A percentile compares a stretch with the other conserved stretches of the same genome.
phyloP scores from a whole-genome alignment of 2,329 filamentous ascomycete genomes.

The Chlorencoelia australis region DNA sequence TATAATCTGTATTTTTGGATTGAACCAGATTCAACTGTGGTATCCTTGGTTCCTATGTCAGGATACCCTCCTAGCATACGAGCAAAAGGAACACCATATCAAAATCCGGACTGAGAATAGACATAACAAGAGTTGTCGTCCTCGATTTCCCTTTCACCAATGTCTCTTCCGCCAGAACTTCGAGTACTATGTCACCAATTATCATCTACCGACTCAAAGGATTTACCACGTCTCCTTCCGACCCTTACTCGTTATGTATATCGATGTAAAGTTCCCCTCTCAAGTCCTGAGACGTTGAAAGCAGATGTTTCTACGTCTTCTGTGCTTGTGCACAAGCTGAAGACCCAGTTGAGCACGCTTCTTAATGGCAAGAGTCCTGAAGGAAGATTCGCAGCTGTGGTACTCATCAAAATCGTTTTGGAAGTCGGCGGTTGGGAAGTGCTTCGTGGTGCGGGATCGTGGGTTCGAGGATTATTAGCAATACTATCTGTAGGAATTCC shows the following conservation, averaged over 20 bases:
- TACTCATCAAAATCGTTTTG: slow-evolving; percentile 69
- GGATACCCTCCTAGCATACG: too few relatives aligned
- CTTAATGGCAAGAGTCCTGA: slow-evolving; percentile 66
- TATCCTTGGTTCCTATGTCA: too few relatives aligned
- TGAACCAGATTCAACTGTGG: too few relatives aligned
- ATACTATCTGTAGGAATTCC: slow-evolving; percentile 52
- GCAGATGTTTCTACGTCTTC: slow-evolving; percentile 52
- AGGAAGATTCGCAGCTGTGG: slow-evolving; percentile 67
- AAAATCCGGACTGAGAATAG: too few relatives aligned
- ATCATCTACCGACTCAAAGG: slow-evolving; percentile 57
- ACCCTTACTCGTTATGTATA: slow-evolving; percentile 53
- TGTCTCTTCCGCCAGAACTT: slow-evolving; percentile 43
- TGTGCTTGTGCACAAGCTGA: slow-evolving; percentile 71
- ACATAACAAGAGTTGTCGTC: too few relatives aligned
- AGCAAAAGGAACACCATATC: too few relatives aligned
- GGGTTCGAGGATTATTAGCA: slow-evolving; percentile 66
- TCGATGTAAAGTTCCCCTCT: slow-evolving; percentile 50
- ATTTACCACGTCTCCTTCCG: slow-evolving; percentile 65
- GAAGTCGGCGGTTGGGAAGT: slow-evolving; percentile 81
- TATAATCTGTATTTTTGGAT: too few relatives aligned
- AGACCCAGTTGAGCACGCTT: slow-evolving; percentile 66
- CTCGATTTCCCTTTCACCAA: too few relatives aligned
- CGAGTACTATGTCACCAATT: slow-evolving; percentile 59
- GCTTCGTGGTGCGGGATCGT: slow-evolving; percentile 60
- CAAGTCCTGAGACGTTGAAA: slow-evolving; percentile 51